Evolutionary conservation across 306 rosid species (phyloP).

Genomic region (Sicyos edulis): DNA sequence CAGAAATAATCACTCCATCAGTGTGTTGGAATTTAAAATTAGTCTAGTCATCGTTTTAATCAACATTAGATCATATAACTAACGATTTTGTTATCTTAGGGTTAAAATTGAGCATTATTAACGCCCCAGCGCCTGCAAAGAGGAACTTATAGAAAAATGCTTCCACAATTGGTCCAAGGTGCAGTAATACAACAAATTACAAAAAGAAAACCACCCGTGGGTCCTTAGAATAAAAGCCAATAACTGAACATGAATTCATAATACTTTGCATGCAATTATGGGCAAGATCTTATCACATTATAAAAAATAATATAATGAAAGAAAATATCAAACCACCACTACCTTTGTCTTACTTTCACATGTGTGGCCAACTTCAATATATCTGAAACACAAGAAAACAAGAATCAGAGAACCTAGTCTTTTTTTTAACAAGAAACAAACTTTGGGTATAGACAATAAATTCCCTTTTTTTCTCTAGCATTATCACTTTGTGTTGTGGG

Average conservation of each 20-base stretch:
- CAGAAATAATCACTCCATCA: too few relatives aligned
- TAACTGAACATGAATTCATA: neutral
- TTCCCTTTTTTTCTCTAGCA: too few relatives aligned
- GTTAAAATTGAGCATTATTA: neutral
- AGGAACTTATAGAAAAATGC: neutral
- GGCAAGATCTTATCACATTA: neutral
- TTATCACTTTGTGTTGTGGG: too few relatives aligned
- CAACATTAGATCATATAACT: too few relatives aligned
- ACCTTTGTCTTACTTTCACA: constrained; percentile 97
- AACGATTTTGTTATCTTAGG: too few relatives aligned
- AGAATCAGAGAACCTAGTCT: constrained; percentile 3
- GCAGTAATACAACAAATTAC: neutral
- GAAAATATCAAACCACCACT: constrained; percentile 22
- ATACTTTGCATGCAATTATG: neutral
- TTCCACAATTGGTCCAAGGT: neutral
- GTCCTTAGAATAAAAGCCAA: neutral
- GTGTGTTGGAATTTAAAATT: too few relatives aligned
- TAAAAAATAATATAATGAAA: neutral
- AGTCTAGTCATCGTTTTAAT: too few relatives aligned
- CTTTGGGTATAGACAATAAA: too few relatives aligned
- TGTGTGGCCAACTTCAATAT: constrained; percentile 64
- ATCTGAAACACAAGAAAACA: constrained; percentile 44
- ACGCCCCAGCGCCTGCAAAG: neutral
- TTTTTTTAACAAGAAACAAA: too few relatives aligned
- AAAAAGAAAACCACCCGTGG: neutral